These are phyloP conservation scores for Plenodomus biglobosus DNA, from an alignment of 2,329 filamentous ascomycete genomes.

Conservation along the genomic window DNA sequence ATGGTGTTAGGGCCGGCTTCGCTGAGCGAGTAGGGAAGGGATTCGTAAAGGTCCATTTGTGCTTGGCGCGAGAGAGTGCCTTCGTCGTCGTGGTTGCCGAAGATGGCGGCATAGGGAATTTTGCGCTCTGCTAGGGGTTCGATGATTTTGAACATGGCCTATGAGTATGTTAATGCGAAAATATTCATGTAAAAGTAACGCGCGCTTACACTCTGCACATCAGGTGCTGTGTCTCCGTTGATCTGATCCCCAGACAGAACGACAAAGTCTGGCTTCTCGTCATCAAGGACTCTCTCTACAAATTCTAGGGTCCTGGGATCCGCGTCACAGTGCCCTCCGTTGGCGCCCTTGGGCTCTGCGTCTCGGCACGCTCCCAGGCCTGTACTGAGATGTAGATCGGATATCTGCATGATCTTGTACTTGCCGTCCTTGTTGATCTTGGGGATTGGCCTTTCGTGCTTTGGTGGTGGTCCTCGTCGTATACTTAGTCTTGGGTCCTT, in stretches of 20 bases:
- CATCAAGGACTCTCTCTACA: slow-evolving; percentile 76
- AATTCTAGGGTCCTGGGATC: slow-evolving; percentile 92
- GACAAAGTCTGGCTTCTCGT: slow-evolving; percentile 91
- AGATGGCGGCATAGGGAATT: slow-evolving; percentile 91
- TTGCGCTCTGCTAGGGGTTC: slow-evolving; percentile 81
- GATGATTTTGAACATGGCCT: slow-evolving; percentile 92
- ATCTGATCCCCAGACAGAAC: slow-evolving; percentile 92
- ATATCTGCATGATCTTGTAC: slow-evolving; percentile 96
- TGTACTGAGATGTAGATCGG: slow-evolving; percentile 92
- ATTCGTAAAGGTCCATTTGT: slow-evolving; percentile 84
- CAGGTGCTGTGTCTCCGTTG: slow-evolving; percentile 88
- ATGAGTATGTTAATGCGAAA: slow-evolving; percentile 15
- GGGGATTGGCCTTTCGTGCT: slow-evolving; percentile 68
- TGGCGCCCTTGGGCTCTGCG: slow-evolving; percentile 71
- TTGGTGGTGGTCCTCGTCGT: slow-evolving; percentile 67
- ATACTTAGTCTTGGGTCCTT: slow-evolving; percentile 76
- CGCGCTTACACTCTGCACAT: slow-evolving; percentile 74
- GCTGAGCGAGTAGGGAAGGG: slow-evolving; percentile 87
- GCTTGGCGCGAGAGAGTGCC: slow-evolving; percentile 72
- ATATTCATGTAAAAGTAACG: neutral
- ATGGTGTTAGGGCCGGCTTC: slow-evolving; percentile 77
- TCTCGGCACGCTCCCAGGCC: slow-evolving; percentile 85
- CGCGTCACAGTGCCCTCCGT: slow-evolving; percentile 81
- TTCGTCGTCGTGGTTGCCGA: slow-evolving; percentile 98
- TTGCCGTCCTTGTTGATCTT: slow-evolving; percentile 84